Conservation (phyloP, 306 rosid genomes). For the Sesbania bispinosa region DNA sequence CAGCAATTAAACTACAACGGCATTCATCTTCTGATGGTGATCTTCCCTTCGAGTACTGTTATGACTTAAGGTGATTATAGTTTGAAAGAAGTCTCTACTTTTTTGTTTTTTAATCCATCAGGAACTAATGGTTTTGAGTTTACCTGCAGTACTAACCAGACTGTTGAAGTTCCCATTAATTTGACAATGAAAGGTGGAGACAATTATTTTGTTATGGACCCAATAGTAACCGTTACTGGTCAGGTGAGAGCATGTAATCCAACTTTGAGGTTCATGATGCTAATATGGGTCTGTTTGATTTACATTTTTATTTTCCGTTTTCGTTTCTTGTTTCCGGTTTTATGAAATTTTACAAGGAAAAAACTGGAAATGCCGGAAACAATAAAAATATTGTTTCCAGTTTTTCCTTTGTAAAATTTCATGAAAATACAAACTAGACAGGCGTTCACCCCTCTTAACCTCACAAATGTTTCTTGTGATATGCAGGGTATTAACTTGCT, state of each 20-base stretch:
- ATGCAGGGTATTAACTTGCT: constrained; percentile 39
- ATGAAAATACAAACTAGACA: too few relatives aligned
- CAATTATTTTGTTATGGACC: constrained; percentile 34
- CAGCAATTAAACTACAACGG: constrained; percentile 32
- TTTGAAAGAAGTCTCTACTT: background rate
- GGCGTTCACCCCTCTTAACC: background rate
- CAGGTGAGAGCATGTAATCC: constrained; percentile 31
- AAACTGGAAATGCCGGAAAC: too few relatives aligned
- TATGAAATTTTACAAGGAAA: too few relatives aligned
- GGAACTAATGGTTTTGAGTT: constrained; percentile 34
- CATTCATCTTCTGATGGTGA: constrained; percentile 8
- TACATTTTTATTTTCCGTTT: too few relatives aligned
- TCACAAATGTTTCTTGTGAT: constrained; percentile 18
- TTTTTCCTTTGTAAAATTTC: too few relatives aligned
- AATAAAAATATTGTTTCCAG: too few relatives aligned
- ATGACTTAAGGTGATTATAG: constrained; percentile 48
- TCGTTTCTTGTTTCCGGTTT: too few relatives aligned
- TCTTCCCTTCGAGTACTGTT: constrained; percentile 81
- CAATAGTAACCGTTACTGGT: background rate
- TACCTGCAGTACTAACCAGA: constrained; percentile 46
- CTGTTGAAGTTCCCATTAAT: constrained; percentile 32
- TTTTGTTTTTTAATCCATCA: background rate
- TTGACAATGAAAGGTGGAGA: constrained; percentile 82
- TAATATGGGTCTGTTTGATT: too few relatives aligned
- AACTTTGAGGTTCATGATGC: background rate